Conservation (phyloP, 2,329 filamentous ascomycete genomes). For the Cladophialophora psammophila region DNA sequence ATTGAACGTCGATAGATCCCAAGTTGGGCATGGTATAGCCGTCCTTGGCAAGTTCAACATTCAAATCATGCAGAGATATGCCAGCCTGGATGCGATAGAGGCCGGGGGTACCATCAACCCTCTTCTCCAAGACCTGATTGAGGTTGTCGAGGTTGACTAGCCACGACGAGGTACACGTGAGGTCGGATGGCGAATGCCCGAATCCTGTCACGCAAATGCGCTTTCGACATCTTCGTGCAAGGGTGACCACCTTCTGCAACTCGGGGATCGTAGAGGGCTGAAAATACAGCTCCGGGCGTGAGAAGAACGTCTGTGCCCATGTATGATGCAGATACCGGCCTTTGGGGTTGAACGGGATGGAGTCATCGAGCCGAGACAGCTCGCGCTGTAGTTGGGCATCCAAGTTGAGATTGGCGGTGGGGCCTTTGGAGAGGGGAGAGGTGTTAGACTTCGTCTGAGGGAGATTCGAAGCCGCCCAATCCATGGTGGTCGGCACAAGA, state of each 20-base stretch:
- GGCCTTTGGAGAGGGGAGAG: conserved; percentile 11
- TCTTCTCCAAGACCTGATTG: conserved; percentile 67
- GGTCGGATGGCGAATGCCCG: conserved; percentile 87
- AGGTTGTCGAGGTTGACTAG: conserved; percentile 91
- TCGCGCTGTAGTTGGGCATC: conserved; percentile 61
- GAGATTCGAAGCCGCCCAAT: conserved; percentile 39
- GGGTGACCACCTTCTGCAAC: conserved; percentile 80
- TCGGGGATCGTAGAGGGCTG: conserved; percentile 80
- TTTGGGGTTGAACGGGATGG: conserved; percentile 77
- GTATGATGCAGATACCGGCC: conserved; percentile 81
- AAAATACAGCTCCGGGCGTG: conserved; percentile 87
- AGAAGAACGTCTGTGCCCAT: conserved; percentile 93
- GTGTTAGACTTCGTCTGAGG: conserved; percentile 34
- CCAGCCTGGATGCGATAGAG: conserved; percentile 84
- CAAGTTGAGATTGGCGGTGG: conserved; percentile 42
- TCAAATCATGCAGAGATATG: conserved; percentile 79
- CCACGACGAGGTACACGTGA: conserved; percentile 95
- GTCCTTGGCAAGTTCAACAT: conserved; percentile 73
- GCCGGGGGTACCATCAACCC: conserved; percentile 70
- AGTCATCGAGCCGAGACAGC: conserved; percentile 65
- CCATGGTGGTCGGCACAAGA: conserved; percentile 24
- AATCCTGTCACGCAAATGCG: conserved; percentile 87
- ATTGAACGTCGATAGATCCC: conserved; percentile 94
- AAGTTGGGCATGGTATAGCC: conserved; percentile 89
- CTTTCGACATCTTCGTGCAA: conserved; percentile 81